Evolutionary conservation across 2,329 filamentous ascomycete species (phyloP), one percentile per base, ranked within the genome.

Genomic region (Penicillium sp.): DNA sequence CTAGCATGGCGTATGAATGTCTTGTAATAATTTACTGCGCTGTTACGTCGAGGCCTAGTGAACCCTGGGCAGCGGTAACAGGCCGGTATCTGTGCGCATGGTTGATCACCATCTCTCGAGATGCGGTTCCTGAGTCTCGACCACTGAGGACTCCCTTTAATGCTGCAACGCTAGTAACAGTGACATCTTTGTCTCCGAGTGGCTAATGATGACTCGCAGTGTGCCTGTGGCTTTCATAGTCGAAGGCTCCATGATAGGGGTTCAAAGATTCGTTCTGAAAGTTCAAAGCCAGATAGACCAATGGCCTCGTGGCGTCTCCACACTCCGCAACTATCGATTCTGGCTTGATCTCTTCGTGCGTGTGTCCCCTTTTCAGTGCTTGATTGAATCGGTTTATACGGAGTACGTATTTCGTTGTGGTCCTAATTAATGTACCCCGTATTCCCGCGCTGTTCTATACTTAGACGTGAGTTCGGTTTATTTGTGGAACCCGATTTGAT

Each of bases 221-320:
- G 37, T n/a, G 24, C 10, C 20, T n/a, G 32, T 46, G 35, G 29
- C 20, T 23, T 40, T 28, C 15, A 10, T 6, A 27, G 15, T 38
- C 15, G 13, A 41, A 7, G 43, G 47, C 37, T 55, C 52, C 50
- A 56, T 38, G 54, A 56, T 56, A 60, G 56, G 54, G 56, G 56
- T 33, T 18, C 8, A 10, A 6, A 23, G 3, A 4, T 3, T 23
- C 4, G 20, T 23, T 23, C 20, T 40, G 8, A 9, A 28, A 9
- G 13, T 27, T 45, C 41, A 42, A 48, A 47, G 41, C 39, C 33
- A 45, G 49, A 45, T 4, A 10, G n/a, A n/a, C 4, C 10, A 33
- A 32, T 13, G 40, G 37, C 49, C 52, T 58, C 55, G 57, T 58
- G 55, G 49, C 48, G 46, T 53, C 57, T 58, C 55, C 57, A 59